A percentile compares a stretch with the other conserved stretches of the same genome.
phyloP scores from a whole-genome alignment of 177 flowering plant species.

The Vitis hybrid region DNA sequence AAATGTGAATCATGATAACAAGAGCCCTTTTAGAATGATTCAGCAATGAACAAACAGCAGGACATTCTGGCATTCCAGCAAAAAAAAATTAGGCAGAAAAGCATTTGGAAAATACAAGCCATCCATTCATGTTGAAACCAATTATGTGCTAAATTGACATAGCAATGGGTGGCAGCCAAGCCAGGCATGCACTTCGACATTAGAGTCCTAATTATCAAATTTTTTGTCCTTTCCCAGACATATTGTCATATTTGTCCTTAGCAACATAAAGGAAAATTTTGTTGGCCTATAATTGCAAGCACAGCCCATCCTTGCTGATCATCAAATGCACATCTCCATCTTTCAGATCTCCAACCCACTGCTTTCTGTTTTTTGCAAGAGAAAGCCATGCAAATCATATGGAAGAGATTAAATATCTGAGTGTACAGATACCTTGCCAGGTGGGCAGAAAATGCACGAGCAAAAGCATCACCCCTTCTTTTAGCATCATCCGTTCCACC shows the following conservation, averaged over 20 bases:
- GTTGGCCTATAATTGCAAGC: background rate
- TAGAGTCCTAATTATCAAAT: too few relatives aligned
- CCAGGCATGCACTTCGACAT: too few relatives aligned
- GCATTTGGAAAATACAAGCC: too few relatives aligned
- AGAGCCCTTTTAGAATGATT: background rate
- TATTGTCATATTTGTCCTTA: too few relatives aligned
- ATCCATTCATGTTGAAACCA: too few relatives aligned
- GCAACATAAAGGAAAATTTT: background rate
- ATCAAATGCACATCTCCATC: background rate
- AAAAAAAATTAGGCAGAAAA: background rate
- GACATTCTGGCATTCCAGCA: background rate
- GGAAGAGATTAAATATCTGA: background rate
- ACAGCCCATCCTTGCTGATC: background rate
- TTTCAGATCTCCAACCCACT: slow-evolving; percentile 2
- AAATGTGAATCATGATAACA: background rate
- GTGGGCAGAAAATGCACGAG: slow-evolving; percentile 96
- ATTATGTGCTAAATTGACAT: too few relatives aligned
- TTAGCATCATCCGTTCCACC: slow-evolving; percentile 99
- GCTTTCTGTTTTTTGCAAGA: background rate
- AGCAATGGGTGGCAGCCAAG: too few relatives aligned
- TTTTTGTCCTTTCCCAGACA: too few relatives aligned
- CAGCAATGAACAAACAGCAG: background rate
- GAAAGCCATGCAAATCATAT: background rate
- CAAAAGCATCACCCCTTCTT: slow-evolving; percentile 98
- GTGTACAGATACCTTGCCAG: slow-evolving; percentile 60